Conservation (phyloP, 495 filamentous ascomycete species). For the Neurospora intermedia region DNA sequence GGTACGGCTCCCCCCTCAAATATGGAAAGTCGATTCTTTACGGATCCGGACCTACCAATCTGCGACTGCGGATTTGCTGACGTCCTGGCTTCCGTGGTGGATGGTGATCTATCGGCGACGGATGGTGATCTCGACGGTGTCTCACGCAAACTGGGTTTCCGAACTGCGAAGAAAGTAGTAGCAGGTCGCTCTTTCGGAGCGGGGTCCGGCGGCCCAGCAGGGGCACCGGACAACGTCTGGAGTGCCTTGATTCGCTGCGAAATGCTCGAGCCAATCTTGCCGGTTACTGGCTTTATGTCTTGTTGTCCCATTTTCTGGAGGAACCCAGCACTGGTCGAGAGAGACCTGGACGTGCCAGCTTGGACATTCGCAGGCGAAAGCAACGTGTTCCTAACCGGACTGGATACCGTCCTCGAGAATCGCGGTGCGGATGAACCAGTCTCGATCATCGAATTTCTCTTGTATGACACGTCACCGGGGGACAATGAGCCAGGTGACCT, state of each 20-base stretch:
- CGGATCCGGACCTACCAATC: constrained; percentile 31
- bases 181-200: constrained; percentile 23
- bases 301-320: constrained; percentile 38
- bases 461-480: neutral
- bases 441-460: constrained; percentile 10
- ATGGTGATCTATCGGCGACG: constrained; percentile 31
- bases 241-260: constrained; percentile 83
- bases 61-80: constrained; percentile 28
- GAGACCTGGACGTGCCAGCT: constrained; percentile 30
- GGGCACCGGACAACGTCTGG: constrained; percentile 52
- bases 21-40: constrained; percentile 36
- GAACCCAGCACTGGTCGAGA: constrained; percentile 36
- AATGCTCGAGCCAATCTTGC: constrained; percentile 78
- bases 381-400: constrained; percentile 33
- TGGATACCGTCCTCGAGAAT: constrained; percentile 35
- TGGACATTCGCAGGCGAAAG: constrained; percentile 29
- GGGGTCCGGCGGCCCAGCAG: constrained; percentile 16
- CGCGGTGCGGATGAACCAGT: constrained; percentile 11
- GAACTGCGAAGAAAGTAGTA: constrained; percentile 42
- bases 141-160: constrained; percentile 32
- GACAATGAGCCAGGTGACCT: constrained; percentile 50
- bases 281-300: constrained; percentile 53
- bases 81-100: constrained; percentile 21
- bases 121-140: constrained; percentile 33
- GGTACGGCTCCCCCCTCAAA: constrained; percentile 33